Base-by-base conservation (phyloP, 1,284 basidiomycete genomes). In the Dichomitus squalens region DNA sequence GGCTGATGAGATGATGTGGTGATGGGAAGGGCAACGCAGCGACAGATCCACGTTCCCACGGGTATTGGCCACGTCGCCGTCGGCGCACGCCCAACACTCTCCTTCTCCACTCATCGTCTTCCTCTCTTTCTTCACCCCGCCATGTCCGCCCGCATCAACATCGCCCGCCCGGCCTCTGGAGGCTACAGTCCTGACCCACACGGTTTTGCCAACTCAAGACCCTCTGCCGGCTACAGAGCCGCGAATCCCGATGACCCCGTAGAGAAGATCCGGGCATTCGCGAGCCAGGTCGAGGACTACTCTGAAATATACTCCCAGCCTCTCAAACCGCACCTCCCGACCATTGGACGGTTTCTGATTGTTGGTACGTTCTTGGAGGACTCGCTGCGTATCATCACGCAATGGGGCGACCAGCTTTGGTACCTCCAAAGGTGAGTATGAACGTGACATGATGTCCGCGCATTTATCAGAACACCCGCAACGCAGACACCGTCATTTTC, bases 341-440 rank as follows among this genome's bases (percentile, higher is more conserved):
- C 94, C 49, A 88, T 98, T 72, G 97, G 95, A 60, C 86, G 97
- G 64, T 98, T 98, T 77, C 78, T 99, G 64, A 99, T 99, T 73
- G 95, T 99, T 54, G 95, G 97, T 41, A 99, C 96, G 5, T 99
- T 99, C 79, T 79, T 96, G 72, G 96, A 99, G 79, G 96, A 99
- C 73, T 94, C 96, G 11, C 76, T 97, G 70, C 82, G 96, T 66
- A 99, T 99, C 73, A 63, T 93, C 60, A 94, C 95, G 9, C 96
- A 98, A 75, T 98, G 95, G 94, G 73, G 83, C 52, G 96, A 99
- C 78, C 96, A 99, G 76, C 84, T 96, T 52, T 98, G 95, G 93
- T 98, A 97, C 75, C 79, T 98, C 68, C 92, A 96, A 75, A 89
- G 88, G 93, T 93, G 67, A 70, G 89, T 82, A 51, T 40, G 34